Evolutionary conservation across 169 alveolate genomes (phyloP).

Genomic region (Cryptosporidium tyzzeri): DNA sequence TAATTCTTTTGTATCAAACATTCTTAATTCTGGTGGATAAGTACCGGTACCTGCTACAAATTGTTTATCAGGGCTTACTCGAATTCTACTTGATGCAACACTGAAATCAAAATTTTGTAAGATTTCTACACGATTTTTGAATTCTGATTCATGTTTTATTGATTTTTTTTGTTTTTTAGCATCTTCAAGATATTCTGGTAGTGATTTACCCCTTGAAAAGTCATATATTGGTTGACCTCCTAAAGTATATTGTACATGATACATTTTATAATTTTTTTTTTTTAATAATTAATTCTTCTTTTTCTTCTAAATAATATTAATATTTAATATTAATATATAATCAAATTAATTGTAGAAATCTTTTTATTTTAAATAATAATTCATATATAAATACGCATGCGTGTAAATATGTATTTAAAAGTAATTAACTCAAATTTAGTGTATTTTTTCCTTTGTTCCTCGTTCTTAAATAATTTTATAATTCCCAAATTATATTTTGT

Average conservation of each 20-base stretch:
- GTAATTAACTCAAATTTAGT: too few species aligned
- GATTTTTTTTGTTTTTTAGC: slow-evolving; percentile 86
- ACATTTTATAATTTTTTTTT: background rate
- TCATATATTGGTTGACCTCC: slow-evolving; percentile 84
- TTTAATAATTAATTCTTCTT: background rate
- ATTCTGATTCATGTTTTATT: slow-evolving; percentile 85
- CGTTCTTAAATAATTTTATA: too few species aligned
- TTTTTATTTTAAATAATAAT: too few species aligned
- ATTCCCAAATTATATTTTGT: too few species aligned
- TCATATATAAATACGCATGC: too few species aligned
- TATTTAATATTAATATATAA: too few species aligned
- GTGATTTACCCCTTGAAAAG: slow-evolving; percentile 88
- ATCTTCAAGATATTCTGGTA: slow-evolving; percentile 88
- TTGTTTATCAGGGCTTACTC: slow-evolving; percentile 86
- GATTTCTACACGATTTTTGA: slow-evolving; percentile 86
- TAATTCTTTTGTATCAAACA: slow-evolving; percentile 89
- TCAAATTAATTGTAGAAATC: too few species aligned
- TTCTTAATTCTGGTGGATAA: slow-evolving; percentile 91
- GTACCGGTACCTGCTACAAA: slow-evolving; percentile 89
- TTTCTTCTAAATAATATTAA: background rate
- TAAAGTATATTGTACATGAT: slow-evolving; percentile 55
- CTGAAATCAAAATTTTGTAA: slow-evolving; percentile 90
- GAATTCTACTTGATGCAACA: slow-evolving; percentile 85
- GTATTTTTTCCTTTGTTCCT: too few species aligned
- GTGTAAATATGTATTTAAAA: too few species aligned